phyloP scores from a whole-genome alignment of 2,329 filamentous ascomycete species.

The Colletotrichum sp. region DNA sequence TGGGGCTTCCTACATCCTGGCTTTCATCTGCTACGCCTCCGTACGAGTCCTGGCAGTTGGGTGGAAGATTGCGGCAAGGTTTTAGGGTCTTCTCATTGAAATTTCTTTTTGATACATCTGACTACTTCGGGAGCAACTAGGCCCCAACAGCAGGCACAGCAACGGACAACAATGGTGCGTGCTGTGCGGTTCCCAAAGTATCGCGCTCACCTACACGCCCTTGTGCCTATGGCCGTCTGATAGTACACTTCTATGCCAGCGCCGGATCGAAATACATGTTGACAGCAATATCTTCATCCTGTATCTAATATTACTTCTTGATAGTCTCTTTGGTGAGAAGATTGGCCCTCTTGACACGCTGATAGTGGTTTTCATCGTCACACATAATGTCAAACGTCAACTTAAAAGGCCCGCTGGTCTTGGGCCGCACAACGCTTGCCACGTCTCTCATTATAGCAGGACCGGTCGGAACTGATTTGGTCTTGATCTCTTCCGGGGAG shows the following conservation, averaged over 20 bases:
- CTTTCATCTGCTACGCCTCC: slow-evolving; percentile 15
- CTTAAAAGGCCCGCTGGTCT: slow-evolving; percentile 57
- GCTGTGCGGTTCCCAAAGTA: slow-evolving; percentile 41
- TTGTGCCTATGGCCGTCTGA: slow-evolving; percentile 36
- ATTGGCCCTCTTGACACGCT: slow-evolving; percentile 37
- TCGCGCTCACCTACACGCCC: slow-evolving; percentile 41
- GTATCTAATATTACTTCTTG: slow-evolving; percentile 31
- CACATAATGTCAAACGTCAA: slow-evolving; percentile 59
- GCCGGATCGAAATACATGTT: slow-evolving; percentile 49
- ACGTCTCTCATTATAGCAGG: slow-evolving; percentile 31
- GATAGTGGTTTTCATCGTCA: slow-evolving; percentile 34
- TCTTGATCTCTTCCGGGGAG: background rate
- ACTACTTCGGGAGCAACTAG: background rate
- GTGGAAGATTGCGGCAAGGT: slow-evolving; percentile 3
- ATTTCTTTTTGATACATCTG: background rate
- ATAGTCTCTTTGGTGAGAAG: slow-evolving; percentile 40
- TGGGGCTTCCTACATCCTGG: slow-evolving; percentile 15
- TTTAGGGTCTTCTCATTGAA: background rate
- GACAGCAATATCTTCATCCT: slow-evolving; percentile 35
- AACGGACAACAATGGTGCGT: slow-evolving; percentile 35
- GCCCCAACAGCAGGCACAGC: slow-evolving; percentile 17
- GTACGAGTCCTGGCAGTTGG: slow-evolving; percentile 16
- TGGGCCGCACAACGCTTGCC: slow-evolving; percentile 48
- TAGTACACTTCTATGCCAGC: slow-evolving; percentile 49
- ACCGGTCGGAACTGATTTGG: background rate